Evolutionary conservation across 257 asterid genomes (phyloP).

Genomic region (Penstemon davidsonii): DNA sequence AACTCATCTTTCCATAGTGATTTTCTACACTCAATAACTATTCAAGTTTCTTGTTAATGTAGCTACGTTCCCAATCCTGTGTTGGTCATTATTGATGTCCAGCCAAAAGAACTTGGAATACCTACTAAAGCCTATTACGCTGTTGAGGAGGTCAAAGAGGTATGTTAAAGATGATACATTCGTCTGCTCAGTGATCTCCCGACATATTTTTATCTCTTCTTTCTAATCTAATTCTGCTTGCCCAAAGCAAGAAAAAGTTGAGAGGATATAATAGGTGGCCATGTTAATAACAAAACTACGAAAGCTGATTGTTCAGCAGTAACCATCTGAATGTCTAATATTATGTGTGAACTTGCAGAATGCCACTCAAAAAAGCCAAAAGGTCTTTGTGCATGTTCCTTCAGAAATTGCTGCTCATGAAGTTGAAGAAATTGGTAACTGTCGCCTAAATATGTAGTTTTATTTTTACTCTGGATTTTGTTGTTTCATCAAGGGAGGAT

Average conservation of each 20-base stretch:
- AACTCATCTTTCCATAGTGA: background rate
- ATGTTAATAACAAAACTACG: background rate
- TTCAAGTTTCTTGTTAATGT: slow-evolving; percentile 31
- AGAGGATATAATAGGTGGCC: background rate
- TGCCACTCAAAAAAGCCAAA: slow-evolving; percentile 96
- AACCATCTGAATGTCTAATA: slow-evolving; percentile 23
- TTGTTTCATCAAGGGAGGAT: slow-evolving; percentile 12
- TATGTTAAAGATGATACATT: slow-evolving; percentile 21
- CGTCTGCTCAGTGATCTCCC: slow-evolving; percentile 1
- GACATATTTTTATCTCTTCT: slow-evolving; percentile 3
- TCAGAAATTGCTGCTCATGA: slow-evolving; percentile 99
- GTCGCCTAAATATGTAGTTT: background rate
- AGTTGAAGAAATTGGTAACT: slow-evolving; percentile 93
- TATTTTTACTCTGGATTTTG: slow-evolving; percentile 4
- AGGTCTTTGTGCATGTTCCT: slow-evolving; percentile 90
- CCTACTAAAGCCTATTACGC: slow-evolving; percentile 97
- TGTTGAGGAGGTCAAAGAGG: slow-evolving; percentile 98
- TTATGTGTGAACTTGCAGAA: slow-evolving; percentile 43
- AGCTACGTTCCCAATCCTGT: slow-evolving; percentile 92
- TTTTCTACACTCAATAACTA: slow-evolving; percentile 6
- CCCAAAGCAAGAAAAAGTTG: background rate
- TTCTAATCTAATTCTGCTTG: slow-evolving; percentile 2
- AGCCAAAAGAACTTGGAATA: slow-evolving; percentile 87
- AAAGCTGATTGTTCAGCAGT: slow-evolving; percentile 5
- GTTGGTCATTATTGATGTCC: slow-evolving; percentile 86